These are phyloP conservation scores for Talaromyces funiculosus DNA, from an alignment of 2,329 filamentous ascomycete species.

Conservation along the genomic window DNA sequence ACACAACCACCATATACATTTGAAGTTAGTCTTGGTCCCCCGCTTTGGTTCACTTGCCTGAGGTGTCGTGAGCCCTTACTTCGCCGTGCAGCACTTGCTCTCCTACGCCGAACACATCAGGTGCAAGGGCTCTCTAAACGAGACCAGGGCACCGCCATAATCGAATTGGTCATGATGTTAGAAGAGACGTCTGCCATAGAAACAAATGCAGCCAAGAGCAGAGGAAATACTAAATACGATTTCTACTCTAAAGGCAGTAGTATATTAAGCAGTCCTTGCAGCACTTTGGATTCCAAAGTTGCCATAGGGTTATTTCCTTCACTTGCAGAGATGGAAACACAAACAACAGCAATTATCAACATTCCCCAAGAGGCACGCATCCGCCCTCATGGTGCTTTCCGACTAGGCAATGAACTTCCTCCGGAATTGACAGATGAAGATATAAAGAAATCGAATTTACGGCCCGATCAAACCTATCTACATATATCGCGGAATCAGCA, in stretches of 20 bases:
- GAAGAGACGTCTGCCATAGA: constrained; percentile 23
- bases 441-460: constrained; percentile 19
- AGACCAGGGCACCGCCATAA: constrained; percentile 16
- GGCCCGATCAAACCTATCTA: constrained; percentile 19
- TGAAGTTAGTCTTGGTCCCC: constrained; percentile 25
- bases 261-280: neutral
- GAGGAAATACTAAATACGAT: neutral
- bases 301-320: neutral
- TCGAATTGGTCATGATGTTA: constrained; percentile 24
- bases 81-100: constrained; percentile 25
- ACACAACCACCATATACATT: constrained; percentile 28
- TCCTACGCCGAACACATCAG: constrained; percentile 21
- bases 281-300: neutral
- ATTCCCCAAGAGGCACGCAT: constrained; percentile 26
- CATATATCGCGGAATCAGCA: constrained; percentile 20
- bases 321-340: neutral
- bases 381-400: constrained; percentile 22
- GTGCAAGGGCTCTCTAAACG: constrained; percentile 27
- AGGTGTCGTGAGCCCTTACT: constrained; percentile 28
- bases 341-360: neutral
- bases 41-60: constrained; percentile 28
- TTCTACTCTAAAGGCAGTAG: neutral
- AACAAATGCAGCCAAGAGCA: neutral
- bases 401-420: constrained; percentile 18
- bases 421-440: constrained; percentile 17